Conservation (phyloP, 1,284 basidiomycete genomes). For the Neolentinus lepideus region DNA sequence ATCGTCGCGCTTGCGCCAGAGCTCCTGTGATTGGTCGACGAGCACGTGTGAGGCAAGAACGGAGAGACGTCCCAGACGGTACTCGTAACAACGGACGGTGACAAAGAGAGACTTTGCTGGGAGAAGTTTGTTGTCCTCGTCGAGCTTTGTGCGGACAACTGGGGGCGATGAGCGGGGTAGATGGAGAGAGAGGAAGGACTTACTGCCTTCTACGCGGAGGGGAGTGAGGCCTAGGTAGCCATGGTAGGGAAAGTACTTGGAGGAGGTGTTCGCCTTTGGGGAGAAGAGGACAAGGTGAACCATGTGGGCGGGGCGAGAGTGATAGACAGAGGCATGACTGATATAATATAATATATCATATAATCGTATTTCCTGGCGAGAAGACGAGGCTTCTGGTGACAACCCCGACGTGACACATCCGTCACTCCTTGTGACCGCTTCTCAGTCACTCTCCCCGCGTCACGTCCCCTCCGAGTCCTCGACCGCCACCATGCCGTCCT, state of each 20-base stretch:
- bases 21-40: conserved; percentile 53
- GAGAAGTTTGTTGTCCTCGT: conserved; percentile 61
- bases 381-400: not conserved
- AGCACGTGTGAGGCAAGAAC: conserved; percentile 52
- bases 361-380: not conserved
- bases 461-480: conserved; percentile 7
- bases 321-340: not conserved
- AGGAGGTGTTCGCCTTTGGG: conserved; percentile 54
- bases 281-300: conserved; percentile 58
- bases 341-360: not conserved
- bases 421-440: not conserved
- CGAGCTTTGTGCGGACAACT: conserved; percentile 65
- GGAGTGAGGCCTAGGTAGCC: conserved; percentile 79
- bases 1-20: conserved; percentile 61
- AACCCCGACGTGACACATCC: not conserved
- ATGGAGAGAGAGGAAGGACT: conserved; percentile 20
- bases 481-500: conserved; percentile 21
- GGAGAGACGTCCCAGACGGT: conserved; percentile 53
- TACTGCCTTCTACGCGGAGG: conserved; percentile 69
- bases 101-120: conserved; percentile 56
- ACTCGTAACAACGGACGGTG: conserved; percentile 74
- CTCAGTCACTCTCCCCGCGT: not conserved
- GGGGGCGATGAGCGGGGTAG: conserved; percentile 7
- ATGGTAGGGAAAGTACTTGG: conserved; percentile 65
- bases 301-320: conserved; percentile 28